Evolutionary conservation across 768 basidiomycete genomes (phyloP), one percentile per base, ranked within the genome.

Genomic region (Naganishia onofrii): DNA sequence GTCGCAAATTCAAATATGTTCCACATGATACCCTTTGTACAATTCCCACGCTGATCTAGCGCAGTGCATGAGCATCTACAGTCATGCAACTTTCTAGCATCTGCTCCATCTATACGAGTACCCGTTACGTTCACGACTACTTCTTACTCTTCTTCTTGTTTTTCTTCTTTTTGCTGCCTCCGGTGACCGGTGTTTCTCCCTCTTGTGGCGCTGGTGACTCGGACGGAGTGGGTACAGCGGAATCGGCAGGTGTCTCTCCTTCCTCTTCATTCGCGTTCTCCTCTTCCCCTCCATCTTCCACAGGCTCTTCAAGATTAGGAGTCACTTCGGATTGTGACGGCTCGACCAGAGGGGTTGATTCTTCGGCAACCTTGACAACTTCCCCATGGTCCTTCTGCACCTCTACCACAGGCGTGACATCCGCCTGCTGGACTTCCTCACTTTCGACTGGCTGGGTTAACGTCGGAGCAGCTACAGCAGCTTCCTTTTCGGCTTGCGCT

Each of bases 81-180:
- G 48, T 26, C n/a, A n/a, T 4, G 48, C 48, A 51, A n/a, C 13
- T 51, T 1, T 3, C 12, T n/a, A 3, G 48, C 48, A 23, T n/a
- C 2, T 51, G 1, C 44, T 46, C 17, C 44, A 17, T 15, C 21
- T 46, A n/a, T n/a, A n/a, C n/a, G n/a, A n/a, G n/a, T 51, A 23
- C 21, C 19, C 7, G 21, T 51, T n/a, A 51, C 3, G n/a, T 8
- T 23, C 34, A 5, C 32, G 5, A 44, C 60, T 63, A 44, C 38
- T 63, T 63, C 60, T 63, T 63, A 17, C 34, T 63, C 60, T 63
- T 63, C 60, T 63, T 63, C 60, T 63, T 63, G 60, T 63, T 63
- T 17, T 63, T 63, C 60, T 44, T 42, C 38, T 63, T 63, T n/a
- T 63, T 63, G 32, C 42, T 29, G 36, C 32, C n/a, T n/a, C 32